phyloP scores from a whole-genome alignment of 2,329 filamentous ascomycete genomes.

The Fusarium falciforme region DNA sequence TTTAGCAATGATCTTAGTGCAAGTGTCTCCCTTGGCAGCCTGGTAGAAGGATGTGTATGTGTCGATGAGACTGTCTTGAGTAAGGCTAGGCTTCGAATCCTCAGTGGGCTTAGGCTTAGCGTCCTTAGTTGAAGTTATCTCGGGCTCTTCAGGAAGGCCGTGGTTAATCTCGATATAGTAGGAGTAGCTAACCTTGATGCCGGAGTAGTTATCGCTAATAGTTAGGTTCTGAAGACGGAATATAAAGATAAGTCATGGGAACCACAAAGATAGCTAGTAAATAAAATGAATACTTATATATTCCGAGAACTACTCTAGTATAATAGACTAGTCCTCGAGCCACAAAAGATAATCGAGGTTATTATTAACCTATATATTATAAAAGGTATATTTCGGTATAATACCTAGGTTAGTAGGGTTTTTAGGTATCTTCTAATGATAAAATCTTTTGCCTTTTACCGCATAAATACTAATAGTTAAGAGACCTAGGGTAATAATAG shows the following conservation, averaged over 20 bases:
- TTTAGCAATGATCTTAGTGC: not conserved
- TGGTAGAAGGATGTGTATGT: slow-evolving; percentile 14
- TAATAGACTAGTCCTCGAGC: not conserved
- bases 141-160: too few species aligned
- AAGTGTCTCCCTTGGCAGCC: slow-evolving; percentile 23
- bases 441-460: not conserved
- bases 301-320: not conserved
- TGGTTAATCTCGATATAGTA: not conserved
- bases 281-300: slow-evolving; percentile 1
- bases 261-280: not conserved
- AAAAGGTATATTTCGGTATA: not conserved
- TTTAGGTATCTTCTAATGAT: not conserved
- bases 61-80: not conserved
- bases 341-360: not conserved
- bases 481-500: not conserved
- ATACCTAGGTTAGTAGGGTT: not conserved
- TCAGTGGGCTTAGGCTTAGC: not conserved
- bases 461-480: not conserved
- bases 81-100: not conserved
- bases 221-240: slow-evolving; percentile 7
- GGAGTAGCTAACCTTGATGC: not conserved
- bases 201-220: not conserved
- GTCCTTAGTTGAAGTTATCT: too few species aligned
- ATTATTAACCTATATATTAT: not conserved
- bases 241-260: not conserved